Percentiles rank a stretch among this genome's conserved stretches.
These are phyloP conservation scores for Amesomyces nigricolor DNA, from an alignment of 2,329 filamentous ascomycete genomes.

Conservation along the genomic window DNA sequence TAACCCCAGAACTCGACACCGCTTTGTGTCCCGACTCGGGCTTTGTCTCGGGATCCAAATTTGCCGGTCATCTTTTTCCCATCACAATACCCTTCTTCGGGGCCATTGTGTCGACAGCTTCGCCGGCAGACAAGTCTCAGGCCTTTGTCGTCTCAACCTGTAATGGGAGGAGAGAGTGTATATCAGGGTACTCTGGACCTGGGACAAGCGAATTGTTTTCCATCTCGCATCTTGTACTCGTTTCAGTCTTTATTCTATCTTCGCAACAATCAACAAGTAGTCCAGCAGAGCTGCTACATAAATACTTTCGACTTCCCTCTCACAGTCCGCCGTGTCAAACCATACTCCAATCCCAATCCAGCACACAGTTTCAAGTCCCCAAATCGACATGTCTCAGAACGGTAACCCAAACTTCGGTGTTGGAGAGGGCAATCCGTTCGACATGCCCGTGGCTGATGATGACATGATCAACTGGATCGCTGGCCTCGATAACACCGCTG, in stretches of 20 bases:
- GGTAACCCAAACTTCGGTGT: background rate
- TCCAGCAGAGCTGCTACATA: slow-evolving; percentile 13
- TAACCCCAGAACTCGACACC: background rate
- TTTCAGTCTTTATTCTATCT: background rate
- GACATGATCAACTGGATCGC: no score
- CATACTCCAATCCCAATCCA: background rate
- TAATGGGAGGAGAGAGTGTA: background rate
- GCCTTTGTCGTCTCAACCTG: background rate
- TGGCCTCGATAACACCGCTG: no score
- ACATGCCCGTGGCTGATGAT: no score
- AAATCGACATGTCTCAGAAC: background rate
- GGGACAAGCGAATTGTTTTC: slow-evolving; percentile 10
- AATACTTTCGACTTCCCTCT: background rate
- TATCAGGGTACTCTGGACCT: background rate
- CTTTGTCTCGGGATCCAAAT: slow-evolving; percentile 5
- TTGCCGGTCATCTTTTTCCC: background rate
- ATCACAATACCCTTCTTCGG: slow-evolving; percentile 4
- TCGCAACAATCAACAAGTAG: background rate
- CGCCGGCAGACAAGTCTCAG: slow-evolving; percentile 1
- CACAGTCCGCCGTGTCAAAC: background rate
- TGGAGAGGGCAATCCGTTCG: no score
- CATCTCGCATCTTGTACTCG: background rate
- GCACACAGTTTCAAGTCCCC: background rate
- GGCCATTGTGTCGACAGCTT: slow-evolving; percentile 2
- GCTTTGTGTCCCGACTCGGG: background rate